A percentile compares a stretch with the other conserved stretches of the same genome.
Evolutionary conservation across 306 rosid genomes (phyloP).

Genomic region (Quillaja saponaria): DNA sequence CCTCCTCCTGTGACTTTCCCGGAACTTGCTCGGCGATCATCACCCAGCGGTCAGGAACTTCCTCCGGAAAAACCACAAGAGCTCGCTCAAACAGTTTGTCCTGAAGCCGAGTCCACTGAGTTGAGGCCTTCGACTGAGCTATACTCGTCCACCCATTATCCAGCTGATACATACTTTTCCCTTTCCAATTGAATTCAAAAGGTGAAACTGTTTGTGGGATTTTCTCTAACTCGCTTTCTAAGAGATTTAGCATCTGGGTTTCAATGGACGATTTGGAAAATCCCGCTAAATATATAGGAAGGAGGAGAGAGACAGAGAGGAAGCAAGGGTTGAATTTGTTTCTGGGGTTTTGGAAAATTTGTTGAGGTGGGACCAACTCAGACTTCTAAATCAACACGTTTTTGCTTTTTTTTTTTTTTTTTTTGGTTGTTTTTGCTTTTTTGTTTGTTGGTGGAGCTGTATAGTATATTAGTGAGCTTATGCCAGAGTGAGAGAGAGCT

Average conservation of each 20-base stretch:
- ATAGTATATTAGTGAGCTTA: too few relatives aligned
- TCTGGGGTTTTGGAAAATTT: constrained; percentile 34
- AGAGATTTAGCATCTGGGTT: constrained; percentile 50
- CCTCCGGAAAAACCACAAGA: constrained; percentile 54
- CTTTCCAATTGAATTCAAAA: constrained; percentile 25
- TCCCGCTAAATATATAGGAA: constrained; percentile 23
- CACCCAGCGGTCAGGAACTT: constrained; percentile 66
- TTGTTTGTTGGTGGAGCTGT: constrained; percentile 18
- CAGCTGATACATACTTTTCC: constrained; percentile 51
- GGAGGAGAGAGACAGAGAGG: neutral
- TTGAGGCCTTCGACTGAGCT: constrained; percentile 16
- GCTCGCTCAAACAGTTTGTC: constrained; percentile 86
- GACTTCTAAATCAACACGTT: constrained; percentile 67
- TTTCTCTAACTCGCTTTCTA: constrained; percentile 40
- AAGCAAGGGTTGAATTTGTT: neutral
- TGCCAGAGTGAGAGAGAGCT: too few relatives aligned
- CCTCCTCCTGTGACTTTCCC: constrained; percentile 52
- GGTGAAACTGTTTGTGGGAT: neutral
- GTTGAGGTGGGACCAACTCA: constrained; percentile 50
- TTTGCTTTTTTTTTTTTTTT: constrained; percentile 39
- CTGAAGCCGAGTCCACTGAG: constrained; percentile 65
- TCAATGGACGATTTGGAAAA: constrained; percentile 43
- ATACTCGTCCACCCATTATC: constrained; percentile 35
- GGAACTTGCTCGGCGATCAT: constrained; percentile 64
- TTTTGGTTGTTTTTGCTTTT: constrained; percentile 7